phyloP scores from a whole-genome alignment of 1,284 basidiomycete genomes.

The Gymnopus androsaceus region DNA sequence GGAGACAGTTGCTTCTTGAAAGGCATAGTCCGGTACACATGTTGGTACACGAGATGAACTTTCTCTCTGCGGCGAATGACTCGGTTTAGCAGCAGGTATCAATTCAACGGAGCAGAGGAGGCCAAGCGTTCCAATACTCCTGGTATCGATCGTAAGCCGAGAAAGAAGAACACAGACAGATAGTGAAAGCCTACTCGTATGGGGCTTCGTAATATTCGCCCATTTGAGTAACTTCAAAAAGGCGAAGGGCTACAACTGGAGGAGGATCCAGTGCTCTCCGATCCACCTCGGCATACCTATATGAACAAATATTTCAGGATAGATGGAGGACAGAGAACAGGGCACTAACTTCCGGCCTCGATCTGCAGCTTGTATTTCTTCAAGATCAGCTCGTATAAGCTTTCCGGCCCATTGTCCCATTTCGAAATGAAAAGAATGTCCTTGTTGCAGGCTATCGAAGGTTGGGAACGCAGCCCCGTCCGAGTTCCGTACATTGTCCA shows the following conservation, averaged over 20 bases:
- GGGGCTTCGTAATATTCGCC: constrained; percentile 31
- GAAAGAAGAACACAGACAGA: not conserved
- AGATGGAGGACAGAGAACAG: not conserved
- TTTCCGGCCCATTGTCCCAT: constrained; percentile 59
- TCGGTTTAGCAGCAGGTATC: constrained; percentile 42
- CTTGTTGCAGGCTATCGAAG: not conserved
- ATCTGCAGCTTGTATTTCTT: constrained; percentile 35
- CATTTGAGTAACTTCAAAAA: constrained; percentile 28
- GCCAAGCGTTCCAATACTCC: constrained; percentile 48
- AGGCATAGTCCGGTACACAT: no score
- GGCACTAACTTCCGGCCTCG: not conserved
- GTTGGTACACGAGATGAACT: no score
- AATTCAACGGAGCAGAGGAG: constrained; percentile 65
- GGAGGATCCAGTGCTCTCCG: constrained; percentile 31
- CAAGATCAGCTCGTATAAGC: constrained; percentile 57
- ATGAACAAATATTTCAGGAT: not conserved
- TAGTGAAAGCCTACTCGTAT: constrained; percentile 36
- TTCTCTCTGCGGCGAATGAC: no score
- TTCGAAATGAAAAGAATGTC: constrained; percentile 55
- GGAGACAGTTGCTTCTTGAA: no score
- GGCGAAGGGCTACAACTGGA: constrained; percentile 37
- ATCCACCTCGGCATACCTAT: not conserved
- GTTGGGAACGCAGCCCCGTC: not conserved
- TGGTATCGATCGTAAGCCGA: constrained; percentile 20
- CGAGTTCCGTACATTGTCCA: no score